Conservation (phyloP, 2,329 filamentous ascomycete genomes). For the Colletotrichum costaricense region DNA sequence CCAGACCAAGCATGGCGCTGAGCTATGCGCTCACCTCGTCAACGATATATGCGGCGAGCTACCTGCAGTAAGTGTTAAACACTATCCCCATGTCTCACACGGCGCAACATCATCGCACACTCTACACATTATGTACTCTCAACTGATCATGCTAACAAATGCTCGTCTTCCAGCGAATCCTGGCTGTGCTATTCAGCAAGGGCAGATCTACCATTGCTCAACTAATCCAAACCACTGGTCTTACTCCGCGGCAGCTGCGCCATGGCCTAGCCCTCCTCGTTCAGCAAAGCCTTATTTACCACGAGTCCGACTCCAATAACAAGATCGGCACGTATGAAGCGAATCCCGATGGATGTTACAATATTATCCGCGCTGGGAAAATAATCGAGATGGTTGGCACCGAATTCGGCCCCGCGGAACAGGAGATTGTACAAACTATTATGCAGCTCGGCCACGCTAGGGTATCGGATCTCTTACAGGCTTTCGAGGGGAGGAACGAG, state of each 20-base stretch:
- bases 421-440: slow-evolving; percentile 79
- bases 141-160: slow-evolving; percentile 25
- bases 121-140: background rate
- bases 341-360: slow-evolving; percentile 83
- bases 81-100: background rate
- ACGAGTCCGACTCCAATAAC: slow-evolving; percentile 72
- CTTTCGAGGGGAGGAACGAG: slow-evolving; percentile 55
- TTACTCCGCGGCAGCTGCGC: slow-evolving; percentile 80
- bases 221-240: slow-evolving; percentile 77
- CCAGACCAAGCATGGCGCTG: slow-evolving; percentile 78
- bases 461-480: slow-evolving; percentile 75
- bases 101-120: slow-evolving; percentile 33
- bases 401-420: slow-evolving; percentile 79
- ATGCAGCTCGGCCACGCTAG: slow-evolving; percentile 82
- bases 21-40: slow-evolving; percentile 91
- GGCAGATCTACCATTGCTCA: slow-evolving; percentile 80
- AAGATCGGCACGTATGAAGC: slow-evolving; percentile 83
- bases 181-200: slow-evolving; percentile 79
- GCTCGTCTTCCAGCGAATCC: slow-evolving; percentile 75
- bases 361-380: slow-evolving; percentile 83
- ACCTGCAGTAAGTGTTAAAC: slow-evolving; percentile 76
- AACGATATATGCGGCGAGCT: slow-evolving; percentile 92
- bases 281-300: slow-evolving; percentile 87
- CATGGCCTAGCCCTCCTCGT: slow-evolving; percentile 86
- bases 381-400: slow-evolving; percentile 81